A percentile compares a stretch with the other conserved stretches of the same genome.
phyloP scores from a whole-genome alignment of 345 rosid species.

The Adansonia digitata region DNA sequence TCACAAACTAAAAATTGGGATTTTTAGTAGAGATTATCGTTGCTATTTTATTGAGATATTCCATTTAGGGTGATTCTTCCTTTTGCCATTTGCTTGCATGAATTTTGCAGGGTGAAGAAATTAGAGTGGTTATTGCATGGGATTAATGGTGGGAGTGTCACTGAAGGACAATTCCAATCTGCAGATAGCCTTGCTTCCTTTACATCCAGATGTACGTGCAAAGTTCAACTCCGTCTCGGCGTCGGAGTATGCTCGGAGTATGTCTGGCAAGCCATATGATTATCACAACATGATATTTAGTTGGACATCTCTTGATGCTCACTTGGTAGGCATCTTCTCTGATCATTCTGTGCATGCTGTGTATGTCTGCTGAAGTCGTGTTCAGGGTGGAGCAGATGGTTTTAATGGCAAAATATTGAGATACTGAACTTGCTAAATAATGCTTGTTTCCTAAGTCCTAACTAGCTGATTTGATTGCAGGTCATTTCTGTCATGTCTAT shows the following conservation, averaged over 20 bases:
- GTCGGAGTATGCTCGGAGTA: slow-evolving; percentile 89
- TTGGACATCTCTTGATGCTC: slow-evolving; percentile 99
- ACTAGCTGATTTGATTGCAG: slow-evolving; percentile 33
- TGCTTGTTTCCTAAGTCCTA: not conserved
- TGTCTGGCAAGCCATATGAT: slow-evolving; percentile 98
- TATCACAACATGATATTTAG: slow-evolving; percentile 99
- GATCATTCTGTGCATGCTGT: not conserved
- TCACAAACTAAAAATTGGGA: not conserved
- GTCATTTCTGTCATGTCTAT: slow-evolving; percentile 98
- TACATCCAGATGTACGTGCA: slow-evolving; percentile 72
- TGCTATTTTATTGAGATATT: not conserved
- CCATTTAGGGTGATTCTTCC: not conserved
- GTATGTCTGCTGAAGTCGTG: not conserved
- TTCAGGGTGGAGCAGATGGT: no score
- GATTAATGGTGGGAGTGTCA: slow-evolving; percentile 95
- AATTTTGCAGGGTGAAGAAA: slow-evolving; percentile 79
- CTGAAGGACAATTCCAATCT: slow-evolving; percentile 88
- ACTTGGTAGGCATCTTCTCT: slow-evolving; percentile 62
- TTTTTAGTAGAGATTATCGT: not conserved
- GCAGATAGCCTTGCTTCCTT: slow-evolving; percentile 83
- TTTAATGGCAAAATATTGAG: no score
- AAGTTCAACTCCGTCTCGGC: slow-evolving; percentile 85
- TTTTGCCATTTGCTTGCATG: slow-evolving; percentile 7
- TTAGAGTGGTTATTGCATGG: slow-evolving; percentile 84
- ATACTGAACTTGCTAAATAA: slow-evolving; percentile 4